A percentile compares a stretch with the other conserved stretches of the same genome.
Evolutionary conservation across 208 protist genomes (phyloP).

Genomic region (Leishmania lainsoni): DNA sequence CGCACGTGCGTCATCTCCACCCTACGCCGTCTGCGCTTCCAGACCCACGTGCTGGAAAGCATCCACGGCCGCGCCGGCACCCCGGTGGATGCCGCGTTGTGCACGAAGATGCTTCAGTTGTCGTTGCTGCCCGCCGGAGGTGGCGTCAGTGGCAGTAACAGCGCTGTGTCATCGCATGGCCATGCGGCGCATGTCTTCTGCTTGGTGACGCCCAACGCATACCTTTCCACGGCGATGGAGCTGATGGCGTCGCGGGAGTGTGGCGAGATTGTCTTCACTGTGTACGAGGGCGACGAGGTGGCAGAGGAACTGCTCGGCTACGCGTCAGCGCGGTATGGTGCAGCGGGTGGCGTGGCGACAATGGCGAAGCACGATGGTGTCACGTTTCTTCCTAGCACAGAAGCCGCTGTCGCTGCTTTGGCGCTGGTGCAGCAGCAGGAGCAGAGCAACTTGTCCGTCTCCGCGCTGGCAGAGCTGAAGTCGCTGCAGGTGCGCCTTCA

Average conservation of each 20-base stretch:
- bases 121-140: conserved; percentile 33
- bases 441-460: conserved; percentile 52
- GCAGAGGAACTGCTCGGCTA: conserved; percentile 64
- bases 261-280: conserved; percentile 55
- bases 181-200: conserved; percentile 19
- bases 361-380: conserved; percentile 49
- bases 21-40: conserved; percentile 67
- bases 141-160: conserved; percentile 2
- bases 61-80: conserved; percentile 56
- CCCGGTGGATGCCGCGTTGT: conserved; percentile 77
- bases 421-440: conserved; percentile 51
- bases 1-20: conserved; percentile 54
- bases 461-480: conserved; percentile 57
- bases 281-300: conserved; percentile 67
- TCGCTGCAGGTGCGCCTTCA: conserved; percentile 45
- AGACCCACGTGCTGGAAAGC: conserved; percentile 64
- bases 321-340: conserved; percentile 32
- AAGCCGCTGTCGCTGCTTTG: conserved; percentile 48
- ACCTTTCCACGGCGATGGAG: conserved; percentile 69
- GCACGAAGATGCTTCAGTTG: conserved; percentile 59
- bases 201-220: conserved; percentile 61
- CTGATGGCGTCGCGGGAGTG: conserved; percentile 34
- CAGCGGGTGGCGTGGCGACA: conserved; percentile 41
- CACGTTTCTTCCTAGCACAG: conserved; percentile 48
- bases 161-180: background rate